Evolutionary conservation across 306 rosid species (phyloP), one percentile per base, ranked within the genome.

Genomic region (Betula pendula): DNA sequence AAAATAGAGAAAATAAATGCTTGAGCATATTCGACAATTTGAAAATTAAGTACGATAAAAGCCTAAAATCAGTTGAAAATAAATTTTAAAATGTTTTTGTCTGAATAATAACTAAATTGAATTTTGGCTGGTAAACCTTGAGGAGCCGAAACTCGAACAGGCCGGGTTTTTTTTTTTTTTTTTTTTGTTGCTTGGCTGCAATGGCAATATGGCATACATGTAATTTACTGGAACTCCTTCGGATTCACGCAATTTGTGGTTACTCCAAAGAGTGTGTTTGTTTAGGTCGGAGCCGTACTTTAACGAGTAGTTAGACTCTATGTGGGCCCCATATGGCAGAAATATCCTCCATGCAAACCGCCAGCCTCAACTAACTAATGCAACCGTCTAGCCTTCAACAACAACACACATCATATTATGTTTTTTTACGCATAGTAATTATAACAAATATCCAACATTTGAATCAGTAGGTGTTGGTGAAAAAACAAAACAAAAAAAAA

Each of bases 331-430:
- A 77, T 58, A 15, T 1, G 11, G 6, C 49, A 15, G 25, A 49
- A 73, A n/a, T 38, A 1, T 25, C 38, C 70, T 51, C 79, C 88
- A 79, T 79, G 86, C 88, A 81, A 81, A 71, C 67, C 73, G 81
- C 70, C 81, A 67, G 31, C 72, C 82, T 63, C 68, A 85, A 79
- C 88, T 82, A 80, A 84, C 76, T 11, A 56, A 2, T 24, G 5
- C 63, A 56, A 56, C 63, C 31, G 63, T 56, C 31, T 20, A 24
- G 29, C 31, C 63, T 4, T 56, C 31, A 24, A 9, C 13, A 22
- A 24, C 63, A 56, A 24, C 27, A 22, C 5, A 25, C 40, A 20
- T 56, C 22, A 1, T 56, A 20, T 24, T 24, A 24, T 22, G 13
- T 56, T 9, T 11, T 9, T 5, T 5, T 8, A 38, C 0, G 5